Base-by-base conservation (phyloP, 1,284 basidiomycete species). In the Sporisorium exsertum region DNA sequence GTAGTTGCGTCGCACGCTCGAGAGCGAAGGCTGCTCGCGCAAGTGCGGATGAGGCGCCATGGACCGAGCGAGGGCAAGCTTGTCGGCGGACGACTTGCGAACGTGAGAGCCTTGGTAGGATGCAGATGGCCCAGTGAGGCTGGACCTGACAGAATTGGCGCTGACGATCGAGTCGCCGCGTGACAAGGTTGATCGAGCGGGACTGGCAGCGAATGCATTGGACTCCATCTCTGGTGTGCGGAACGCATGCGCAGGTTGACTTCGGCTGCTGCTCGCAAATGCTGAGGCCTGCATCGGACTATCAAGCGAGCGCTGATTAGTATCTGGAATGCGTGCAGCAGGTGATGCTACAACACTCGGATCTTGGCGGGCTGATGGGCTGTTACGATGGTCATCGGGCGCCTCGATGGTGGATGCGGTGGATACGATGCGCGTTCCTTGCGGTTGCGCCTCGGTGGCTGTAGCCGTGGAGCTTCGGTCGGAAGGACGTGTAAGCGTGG, bases 1-100 rank as follows among this genome's bases (percentile, higher is more conserved):
- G 42, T 65, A 76, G 52, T 76, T 64, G 24, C 61, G 64, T n/a
- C 68, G 67, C 0, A 76, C 42, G 29, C 64, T 71, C 2, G 68
- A 71, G 13, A 76, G 68, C 20, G 73, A 71, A 18, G 64, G 64
- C 42, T 70, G 72, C 24, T 75, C 72, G 33, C 65, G 61, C 37
- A 72, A 24, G 47, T 29, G 45, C 5, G 69, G 63, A 50, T 67
- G 70, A n/a, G 70, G 64, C 7, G 69, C 69, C 56, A 63, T 58
- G 15, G 60, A 52, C 40, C 69, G 51, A 24, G 64, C 64, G 20
- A 56, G 54, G 6, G 71, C 65, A 24, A 73, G 71, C 51, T 54
- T 64, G 55, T 73, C 71, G 24, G 64, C 67, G 3, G 72, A 75
- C 2, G 59, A 49, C 40, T 75, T 75, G 27, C 72, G 72, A 35